Evolutionary conservation across 257 asterid species (phyloP), one percentile per base, ranked within the genome.

Genomic region (Striga asiatica): DNA sequence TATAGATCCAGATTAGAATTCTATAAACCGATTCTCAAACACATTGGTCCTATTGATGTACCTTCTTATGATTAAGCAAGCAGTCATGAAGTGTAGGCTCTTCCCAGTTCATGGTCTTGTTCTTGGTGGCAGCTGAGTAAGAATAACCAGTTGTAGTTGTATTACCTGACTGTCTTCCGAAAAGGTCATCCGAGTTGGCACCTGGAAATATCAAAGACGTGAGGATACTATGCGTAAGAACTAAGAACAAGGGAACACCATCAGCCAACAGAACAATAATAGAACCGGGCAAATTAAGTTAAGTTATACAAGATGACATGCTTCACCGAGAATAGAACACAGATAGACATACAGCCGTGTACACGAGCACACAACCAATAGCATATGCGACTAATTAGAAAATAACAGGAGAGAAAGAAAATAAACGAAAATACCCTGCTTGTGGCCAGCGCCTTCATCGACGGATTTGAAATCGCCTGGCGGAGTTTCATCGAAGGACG

Each of bases 391-490:
- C 13, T 1, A 46, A 23, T 7, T 10, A 18, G 3, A 11, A 1
- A n/a, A 13, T 0, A 38, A 39, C 19, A 1, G 3, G 11, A 8
- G 27, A 31, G 22, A n/a, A 21, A 8, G n/a, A 53, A 10, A 12
- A 25, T 7, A 47, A n/a, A n/a, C n/a, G n/a, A 24, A 50, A 20
- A 22, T 16, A 83, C 94, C 89, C 76, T 83, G 94, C 54, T 83
- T 83, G 77, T 83, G 94, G 52, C 83, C 89, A 16, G 86, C 84
- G 69, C 94, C 89, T 71, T 83, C 78, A 0, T 80, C 94, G 54
- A 80, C 86, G 31, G 69, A 25, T 42, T 63, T 67, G n/a, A 29
- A 20, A 58, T 63, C 46, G 25, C 94, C 94, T 0, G 86, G 73
- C 6, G 94, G 94, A 18, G 94, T 89, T 66, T 74, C 76, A 12